Percentiles rank a stretch among this genome's conserved stretches.
Evolutionary conservation across 2,329 filamentous ascomycete species (phyloP).

Genomic region (Cladosporium sp.): DNA sequence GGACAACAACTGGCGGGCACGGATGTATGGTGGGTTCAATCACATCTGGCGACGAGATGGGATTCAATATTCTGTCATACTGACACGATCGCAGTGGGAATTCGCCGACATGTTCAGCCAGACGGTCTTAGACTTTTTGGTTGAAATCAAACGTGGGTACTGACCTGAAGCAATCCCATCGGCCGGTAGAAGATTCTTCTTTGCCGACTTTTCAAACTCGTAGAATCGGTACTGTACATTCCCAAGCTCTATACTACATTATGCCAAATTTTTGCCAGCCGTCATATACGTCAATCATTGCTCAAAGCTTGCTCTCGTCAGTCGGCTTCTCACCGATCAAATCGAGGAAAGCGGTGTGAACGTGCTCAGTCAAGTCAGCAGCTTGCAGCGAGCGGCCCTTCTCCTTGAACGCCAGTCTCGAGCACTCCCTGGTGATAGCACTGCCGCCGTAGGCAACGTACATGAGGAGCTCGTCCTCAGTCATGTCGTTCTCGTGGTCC

Average conservation of each 20-base stretch:
- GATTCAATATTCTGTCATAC: not conserved
- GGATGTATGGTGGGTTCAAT: slow-evolving; percentile 16
- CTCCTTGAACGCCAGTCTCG: slow-evolving; percentile 77
- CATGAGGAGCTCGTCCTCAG: slow-evolving; percentile 57
- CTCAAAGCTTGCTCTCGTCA: slow-evolving; percentile 22
- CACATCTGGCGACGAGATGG: not conserved
- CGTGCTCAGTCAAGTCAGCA: slow-evolving; percentile 85
- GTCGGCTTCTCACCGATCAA: slow-evolving; percentile 65
- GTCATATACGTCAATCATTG: not conserved
- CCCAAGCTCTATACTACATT: slow-evolving; percentile 11
- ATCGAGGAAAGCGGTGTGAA: slow-evolving; percentile 74
- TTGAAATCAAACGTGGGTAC: not conserved
- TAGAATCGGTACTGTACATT: slow-evolving; percentile 7
- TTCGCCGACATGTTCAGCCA: slow-evolving; percentile 21
- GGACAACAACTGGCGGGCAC: slow-evolving; percentile 22
- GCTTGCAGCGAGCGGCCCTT: slow-evolving; percentile 87
- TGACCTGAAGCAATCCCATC: not conserved
- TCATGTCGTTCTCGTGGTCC: slow-evolving; percentile 57
- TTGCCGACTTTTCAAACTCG: not conserved
- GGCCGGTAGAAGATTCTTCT: too few species aligned
- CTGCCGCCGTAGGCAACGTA: slow-evolving; percentile 84
- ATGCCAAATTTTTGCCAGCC: slow-evolving; percentile 7
- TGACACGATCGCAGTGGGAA: slow-evolving; percentile 17
- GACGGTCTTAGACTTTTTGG: slow-evolving; percentile 15
- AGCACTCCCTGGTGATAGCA: slow-evolving; percentile 85